phyloP scores from a whole-genome alignment of 129 eudicot species.

The carrot (Daucus carota) region DNA sequence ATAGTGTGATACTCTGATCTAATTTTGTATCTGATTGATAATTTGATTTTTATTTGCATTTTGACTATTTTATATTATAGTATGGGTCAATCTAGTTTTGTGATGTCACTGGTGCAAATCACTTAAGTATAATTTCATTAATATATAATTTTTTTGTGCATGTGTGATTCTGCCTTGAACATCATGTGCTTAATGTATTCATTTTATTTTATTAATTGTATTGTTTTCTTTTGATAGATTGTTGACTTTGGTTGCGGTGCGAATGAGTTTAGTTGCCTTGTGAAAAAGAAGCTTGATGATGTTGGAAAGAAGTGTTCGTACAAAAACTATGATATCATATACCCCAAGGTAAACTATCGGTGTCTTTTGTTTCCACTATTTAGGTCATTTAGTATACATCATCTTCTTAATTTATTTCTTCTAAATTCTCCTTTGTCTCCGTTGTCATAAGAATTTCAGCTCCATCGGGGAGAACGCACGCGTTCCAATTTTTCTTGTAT shows the following conservation, averaged over 20 bases:
- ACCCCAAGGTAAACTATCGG: conserved; percentile 47
- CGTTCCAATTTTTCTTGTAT: not conserved
- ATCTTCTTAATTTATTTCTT: not conserved
- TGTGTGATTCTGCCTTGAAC: not conserved
- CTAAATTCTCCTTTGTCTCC: not conserved
- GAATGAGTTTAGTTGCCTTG: conserved; percentile 78
- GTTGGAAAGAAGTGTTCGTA: conserved; percentile 57
- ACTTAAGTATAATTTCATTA: not conserved
- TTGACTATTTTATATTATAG: not conserved
- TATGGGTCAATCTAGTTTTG: not conserved
- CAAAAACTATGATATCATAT: conserved; percentile 64
- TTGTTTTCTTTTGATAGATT: conserved; percentile 36
- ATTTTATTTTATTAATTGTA: not conserved
- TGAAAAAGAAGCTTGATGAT: conserved; percentile 65
- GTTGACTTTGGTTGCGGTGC: conserved; percentile 96
- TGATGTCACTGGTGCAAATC: not conserved
- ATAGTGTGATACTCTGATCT: not conserved
- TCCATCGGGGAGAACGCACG: not conserved
- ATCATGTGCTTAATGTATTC: not conserved
- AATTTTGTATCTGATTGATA: not conserved
- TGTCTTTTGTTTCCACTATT: not conserved
- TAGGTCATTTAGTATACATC: not conserved
- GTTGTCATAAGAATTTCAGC: not conserved
- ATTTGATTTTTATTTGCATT: not conserved
- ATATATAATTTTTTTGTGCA: not conserved